Conservation (phyloP, 805 yeast species). For the Ogataea sp. region DNA sequence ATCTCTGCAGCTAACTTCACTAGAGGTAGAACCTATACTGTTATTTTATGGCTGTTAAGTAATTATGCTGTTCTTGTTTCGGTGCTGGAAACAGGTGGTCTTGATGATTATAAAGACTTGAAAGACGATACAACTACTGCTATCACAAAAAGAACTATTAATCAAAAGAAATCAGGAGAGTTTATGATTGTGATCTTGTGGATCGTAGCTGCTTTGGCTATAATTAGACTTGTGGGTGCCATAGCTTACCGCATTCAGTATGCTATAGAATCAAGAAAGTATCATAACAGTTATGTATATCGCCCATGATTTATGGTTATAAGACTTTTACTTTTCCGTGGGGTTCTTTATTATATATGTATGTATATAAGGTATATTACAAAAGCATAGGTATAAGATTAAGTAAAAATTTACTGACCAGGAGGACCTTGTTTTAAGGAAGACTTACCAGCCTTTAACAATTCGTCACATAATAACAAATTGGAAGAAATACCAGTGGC, state of each 20-base stretch:
- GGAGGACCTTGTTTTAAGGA: conserved; percentile 54
- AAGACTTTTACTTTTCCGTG: not conserved
- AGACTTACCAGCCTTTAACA: conserved; percentile 93
- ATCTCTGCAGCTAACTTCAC: conserved; percentile 73
- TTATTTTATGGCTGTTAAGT: conserved; percentile 77
- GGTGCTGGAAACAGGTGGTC: conserved; percentile 79
- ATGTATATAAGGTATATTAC: no score
- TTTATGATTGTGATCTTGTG: conserved; percentile 83
- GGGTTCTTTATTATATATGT: no score
- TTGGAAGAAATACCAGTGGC: conserved; percentile 95
- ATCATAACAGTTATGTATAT: no score
- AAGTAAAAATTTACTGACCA: not conserved
- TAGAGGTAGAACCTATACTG: conserved; percentile 79
- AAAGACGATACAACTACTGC: conserved; percentile 29
- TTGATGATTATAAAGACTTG: conserved; percentile 31
- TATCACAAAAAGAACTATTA: conserved; percentile 11
- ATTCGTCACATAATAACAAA: conserved; percentile 87
- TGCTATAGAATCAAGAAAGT: no score
- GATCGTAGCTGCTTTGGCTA: conserved; percentile 85
- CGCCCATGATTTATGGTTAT: no score
- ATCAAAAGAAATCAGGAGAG: conserved; percentile 20
- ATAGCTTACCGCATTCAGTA: conserved; percentile 39
- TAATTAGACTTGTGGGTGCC: conserved; percentile 72
- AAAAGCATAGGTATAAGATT: no score
- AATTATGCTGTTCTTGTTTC: conserved; percentile 73